These are phyloP conservation scores for Pontederia crassipes DNA, from an alignment of 176 grass and related monocot species.

Conservation along the genomic window DNA sequence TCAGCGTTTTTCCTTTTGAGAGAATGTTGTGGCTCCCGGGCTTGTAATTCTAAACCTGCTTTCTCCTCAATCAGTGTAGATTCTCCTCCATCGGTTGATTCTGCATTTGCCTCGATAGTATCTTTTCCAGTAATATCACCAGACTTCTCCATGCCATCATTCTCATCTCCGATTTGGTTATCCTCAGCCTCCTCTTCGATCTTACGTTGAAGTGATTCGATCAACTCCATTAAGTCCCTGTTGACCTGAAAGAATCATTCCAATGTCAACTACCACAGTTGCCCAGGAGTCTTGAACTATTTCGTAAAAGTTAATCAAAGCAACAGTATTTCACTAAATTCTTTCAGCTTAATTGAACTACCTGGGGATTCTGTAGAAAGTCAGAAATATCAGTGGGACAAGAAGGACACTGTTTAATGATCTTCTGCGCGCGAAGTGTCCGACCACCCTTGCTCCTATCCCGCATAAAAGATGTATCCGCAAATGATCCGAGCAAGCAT, in stretches of 20 bases:
- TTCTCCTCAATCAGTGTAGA: not conserved
- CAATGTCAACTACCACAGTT: too few relatives aligned
- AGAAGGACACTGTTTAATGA: constrained; percentile 73
- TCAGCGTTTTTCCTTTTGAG: too few relatives aligned
- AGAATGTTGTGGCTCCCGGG: too few relatives aligned
- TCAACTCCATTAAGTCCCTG: constrained; percentile 70
- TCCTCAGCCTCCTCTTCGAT: constrained; percentile 27
- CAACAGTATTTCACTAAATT: not conserved
- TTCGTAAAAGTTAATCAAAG: too few relatives aligned
- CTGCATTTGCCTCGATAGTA: not conserved
- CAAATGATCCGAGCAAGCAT: constrained; percentile 63
- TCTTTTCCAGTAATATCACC: not conserved
- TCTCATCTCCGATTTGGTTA: constrained; percentile 11
- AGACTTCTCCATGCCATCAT: constrained; percentile 9
- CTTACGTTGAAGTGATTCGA: constrained; percentile 38
- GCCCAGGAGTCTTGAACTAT: too few relatives aligned
- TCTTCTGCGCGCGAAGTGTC: constrained; percentile 65
- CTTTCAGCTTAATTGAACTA: constrained; percentile 9
- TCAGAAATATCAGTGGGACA: constrained; percentile 83
- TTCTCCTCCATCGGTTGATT: not conserved
- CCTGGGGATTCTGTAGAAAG: constrained; percentile 78
- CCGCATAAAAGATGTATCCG: constrained; percentile 43
- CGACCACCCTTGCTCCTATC: constrained; percentile 75
- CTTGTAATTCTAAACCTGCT: too few relatives aligned
- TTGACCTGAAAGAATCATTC: constrained; percentile 52